These are phyloP conservation scores for Solanum clarkiae DNA, from an alignment of 257 asterid species.

Conservation along the genomic window DNA sequence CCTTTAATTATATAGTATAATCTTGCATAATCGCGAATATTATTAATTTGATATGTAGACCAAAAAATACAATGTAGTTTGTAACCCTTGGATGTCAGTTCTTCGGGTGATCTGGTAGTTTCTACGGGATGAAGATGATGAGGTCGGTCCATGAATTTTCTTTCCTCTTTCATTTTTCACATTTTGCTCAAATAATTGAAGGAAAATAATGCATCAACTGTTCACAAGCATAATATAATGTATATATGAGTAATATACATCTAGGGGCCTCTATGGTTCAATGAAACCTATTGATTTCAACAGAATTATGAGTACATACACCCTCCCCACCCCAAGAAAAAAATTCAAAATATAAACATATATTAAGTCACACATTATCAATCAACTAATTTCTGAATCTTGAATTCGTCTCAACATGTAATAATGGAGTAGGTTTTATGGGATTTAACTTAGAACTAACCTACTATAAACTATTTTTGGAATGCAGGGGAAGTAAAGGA, in stretches of 20 bases:
- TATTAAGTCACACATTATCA: background rate
- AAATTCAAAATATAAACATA: background rate
- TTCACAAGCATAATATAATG: background rate
- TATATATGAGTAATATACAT: background rate
- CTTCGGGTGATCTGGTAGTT: too few relatives aligned
- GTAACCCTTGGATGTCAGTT: too few relatives aligned
- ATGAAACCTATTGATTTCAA: background rate
- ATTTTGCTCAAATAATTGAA: too few relatives aligned
- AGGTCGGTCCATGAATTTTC: too few relatives aligned
- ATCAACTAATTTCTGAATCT: background rate
- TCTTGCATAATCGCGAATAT: too few relatives aligned
- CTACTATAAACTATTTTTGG: background rate
- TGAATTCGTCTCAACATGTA: too few relatives aligned
- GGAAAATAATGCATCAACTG: too few relatives aligned
- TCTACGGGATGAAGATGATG: too few relatives aligned
- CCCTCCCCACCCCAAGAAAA: too few relatives aligned
- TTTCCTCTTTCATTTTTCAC: too few relatives aligned
- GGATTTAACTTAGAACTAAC: background rate
- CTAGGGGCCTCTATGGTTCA: background rate
- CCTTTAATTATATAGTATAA: background rate
- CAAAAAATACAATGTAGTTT: too few relatives aligned
- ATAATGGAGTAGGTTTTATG: background rate
- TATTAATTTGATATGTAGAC: too few relatives aligned
- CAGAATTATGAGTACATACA: background rate
- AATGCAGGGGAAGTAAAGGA: constrained; percentile 39